phyloP scores from a whole-genome alignment of 345 rosid genomes.

The Brassica nigra region DNA sequence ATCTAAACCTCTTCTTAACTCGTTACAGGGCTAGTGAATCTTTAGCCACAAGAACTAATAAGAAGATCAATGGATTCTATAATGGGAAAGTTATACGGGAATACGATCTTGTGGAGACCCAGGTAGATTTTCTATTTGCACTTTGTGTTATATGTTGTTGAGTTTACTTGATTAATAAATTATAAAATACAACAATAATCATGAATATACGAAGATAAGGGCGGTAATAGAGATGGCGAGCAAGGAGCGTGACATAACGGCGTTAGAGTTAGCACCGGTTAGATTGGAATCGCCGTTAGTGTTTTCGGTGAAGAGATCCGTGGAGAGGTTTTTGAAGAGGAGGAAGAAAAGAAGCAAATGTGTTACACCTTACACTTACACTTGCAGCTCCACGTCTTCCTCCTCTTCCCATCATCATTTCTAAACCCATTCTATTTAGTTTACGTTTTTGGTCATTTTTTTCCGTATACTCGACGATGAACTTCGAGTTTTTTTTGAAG shows the following conservation, averaged over 20 bases:
- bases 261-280: slow-evolving; percentile 22
- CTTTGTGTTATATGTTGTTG: not conserved
- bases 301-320: slow-evolving; percentile 30
- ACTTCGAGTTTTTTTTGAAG: slow-evolving; percentile 7
- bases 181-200: not conserved
- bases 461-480: slow-evolving; percentile 29
- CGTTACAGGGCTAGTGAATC: slow-evolving; percentile 1
- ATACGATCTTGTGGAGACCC: slow-evolving; percentile 34
- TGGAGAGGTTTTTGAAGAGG: slow-evolving; percentile 40
- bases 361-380: not conserved
- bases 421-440: not conserved
- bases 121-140: slow-evolving; percentile 17
- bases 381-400: slow-evolving; percentile 21
- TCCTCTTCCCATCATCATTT: slow-evolving; percentile 26
- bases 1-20: not conserved
- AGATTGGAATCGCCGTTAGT: slow-evolving; percentile 26
- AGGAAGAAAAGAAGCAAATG: slow-evolving; percentile 37
- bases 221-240: slow-evolving; percentile 37
- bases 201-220: slow-evolving; percentile 31
- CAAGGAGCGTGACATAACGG: slow-evolving; percentile 23
- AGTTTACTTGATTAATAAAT: not conserved
- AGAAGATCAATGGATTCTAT: slow-evolving; percentile 9
- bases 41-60: not conserved
- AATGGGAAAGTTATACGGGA: not conserved
- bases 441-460: slow-evolving; percentile 6